Base-by-base conservation (phyloP, 2,329 filamentous ascomycete species). In the Xylaria sp. region DNA sequence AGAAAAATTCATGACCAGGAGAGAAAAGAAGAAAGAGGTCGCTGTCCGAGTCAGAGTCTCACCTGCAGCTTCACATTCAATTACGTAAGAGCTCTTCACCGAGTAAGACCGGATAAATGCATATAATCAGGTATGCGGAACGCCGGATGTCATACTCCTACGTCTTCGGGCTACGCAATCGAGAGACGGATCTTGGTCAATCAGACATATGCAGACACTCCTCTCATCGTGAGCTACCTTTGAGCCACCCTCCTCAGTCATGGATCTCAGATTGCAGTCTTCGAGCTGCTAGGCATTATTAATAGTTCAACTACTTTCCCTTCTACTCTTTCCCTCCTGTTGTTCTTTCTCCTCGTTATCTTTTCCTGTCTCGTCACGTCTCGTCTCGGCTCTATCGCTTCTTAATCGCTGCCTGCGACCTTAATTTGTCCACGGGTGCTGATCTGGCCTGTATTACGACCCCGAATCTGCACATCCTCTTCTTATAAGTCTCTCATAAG, bases 381-480 rank as follows among this genome's bases (percentile, higher is more conserved):
- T 30, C 51, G n/a, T n/a, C 16, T 48, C 52, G 44, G 37, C 49
- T 53, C 53, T 53, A 39, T 42, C 52, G 37, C 46, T 23, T 19
- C 37, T 44, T 60, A 46, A 48, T 42, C 11, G 37, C 13, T 2
- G 34, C 48, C 37, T 13, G 11, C 6, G 35, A 30, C 18, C 54
- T 39, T 6, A 54, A 52, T 19, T 34, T 47, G 18, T 23, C 23
- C 53, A 8, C 54, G 49, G 37, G 49, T 44, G 51, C 55, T 55
- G 49, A 64, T 44, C 55, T 58, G 59, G 58, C 55, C 51, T 60
- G 59, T 64, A 58, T 54, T 37, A 57, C 59, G 19, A n/a, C 46
- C 46, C 47, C 48, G 16, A 55, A 13, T 48, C 47, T 39, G 39
- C 55, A 34, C 52, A 51, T 4, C 48, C 13, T 39, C 16, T 42